Percentiles rank a stretch among this genome's conserved stretches.
Conservation (phyloP, 805 yeast species). For the Tetrapisispora arboricola region DNA sequence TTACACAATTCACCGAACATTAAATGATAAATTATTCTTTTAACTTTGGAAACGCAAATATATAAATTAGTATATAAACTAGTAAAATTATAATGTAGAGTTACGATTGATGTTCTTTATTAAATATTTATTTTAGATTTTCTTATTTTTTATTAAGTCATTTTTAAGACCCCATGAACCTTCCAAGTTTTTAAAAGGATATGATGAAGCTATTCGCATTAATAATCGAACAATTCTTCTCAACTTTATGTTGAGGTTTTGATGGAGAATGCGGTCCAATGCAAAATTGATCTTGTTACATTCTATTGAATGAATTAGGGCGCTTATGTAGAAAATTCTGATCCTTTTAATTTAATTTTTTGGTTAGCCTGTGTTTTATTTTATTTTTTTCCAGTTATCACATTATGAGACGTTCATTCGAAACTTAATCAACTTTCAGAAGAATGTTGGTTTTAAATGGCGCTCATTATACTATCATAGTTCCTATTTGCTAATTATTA, state of each 20-base stretch:
- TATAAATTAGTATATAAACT: too few relatives aligned
- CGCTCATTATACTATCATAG: too few relatives aligned
- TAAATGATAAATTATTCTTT: too few relatives aligned
- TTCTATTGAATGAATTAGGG: conserved; percentile 27
- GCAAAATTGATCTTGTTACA: conserved; percentile 32
- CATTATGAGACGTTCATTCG: too few relatives aligned
- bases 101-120: too few relatives aligned
- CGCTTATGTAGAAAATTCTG: conserved; percentile 30
- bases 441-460: background rate
- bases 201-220: conserved; percentile 30
- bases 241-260: conserved; percentile 23
- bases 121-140: background rate
- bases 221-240: conserved; percentile 29
- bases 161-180: conserved; percentile 24
- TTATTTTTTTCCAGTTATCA: background rate
- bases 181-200: conserved; percentile 32
- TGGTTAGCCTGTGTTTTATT: background rate
- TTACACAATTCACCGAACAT: too few relatives aligned
- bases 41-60: too few relatives aligned
- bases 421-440: background rate
- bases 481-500: too few relatives aligned
- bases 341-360: conserved; percentile 22
- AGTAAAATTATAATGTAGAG: too few relatives aligned
- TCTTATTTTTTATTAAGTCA: background rate
- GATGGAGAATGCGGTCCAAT: conserved; percentile 32